Conservation (phyloP, 495 filamentous ascomycete species). For the Ramalina intermedia region DNA sequence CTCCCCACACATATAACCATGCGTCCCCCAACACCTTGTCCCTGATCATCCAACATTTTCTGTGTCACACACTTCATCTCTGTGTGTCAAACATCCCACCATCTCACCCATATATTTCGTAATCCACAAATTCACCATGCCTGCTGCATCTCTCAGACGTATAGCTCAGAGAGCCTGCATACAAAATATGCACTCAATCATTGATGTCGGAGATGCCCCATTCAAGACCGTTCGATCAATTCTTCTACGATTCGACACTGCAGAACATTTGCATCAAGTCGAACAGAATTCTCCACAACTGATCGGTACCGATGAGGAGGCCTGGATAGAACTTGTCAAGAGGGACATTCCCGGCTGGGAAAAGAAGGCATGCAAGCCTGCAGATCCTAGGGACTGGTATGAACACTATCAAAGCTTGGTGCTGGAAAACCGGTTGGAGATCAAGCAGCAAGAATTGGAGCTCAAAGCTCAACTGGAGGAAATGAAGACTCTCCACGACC, state of each 20-base stretch:
- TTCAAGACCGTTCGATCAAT: conserved; percentile 46
- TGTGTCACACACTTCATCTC: background rate
- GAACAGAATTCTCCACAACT: conserved; percentile 56
- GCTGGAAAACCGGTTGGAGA: conserved; percentile 28
- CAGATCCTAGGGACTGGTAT: conserved; percentile 44
- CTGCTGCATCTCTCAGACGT: conserved; percentile 26
- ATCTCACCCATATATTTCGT: too few species aligned
- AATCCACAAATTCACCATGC: conserved; percentile 19
- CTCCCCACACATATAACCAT: too few species aligned
- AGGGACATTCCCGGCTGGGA: conserved; percentile 51
- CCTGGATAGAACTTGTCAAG: conserved; percentile 56
- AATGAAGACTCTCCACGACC: conserved; percentile 33
- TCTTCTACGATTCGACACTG: conserved; percentile 47
- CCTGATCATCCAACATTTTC: background rate
- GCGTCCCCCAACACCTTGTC: background rate
- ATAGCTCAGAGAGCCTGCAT: conserved; percentile 31
- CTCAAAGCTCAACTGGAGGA: conserved; percentile 34
- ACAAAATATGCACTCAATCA: conserved; percentile 33
- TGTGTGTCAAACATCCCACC: background rate
- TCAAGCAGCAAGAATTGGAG: conserved; percentile 29
- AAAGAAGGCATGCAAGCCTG: conserved; percentile 38
- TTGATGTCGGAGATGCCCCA: conserved; percentile 49
- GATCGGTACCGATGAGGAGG: conserved; percentile 39
- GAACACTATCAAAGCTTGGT: conserved; percentile 43
- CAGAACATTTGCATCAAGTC: conserved; percentile 48